Conservation (phyloP, 2,329 filamentous ascomycete species). For the Alternaria brassicae region DNA sequence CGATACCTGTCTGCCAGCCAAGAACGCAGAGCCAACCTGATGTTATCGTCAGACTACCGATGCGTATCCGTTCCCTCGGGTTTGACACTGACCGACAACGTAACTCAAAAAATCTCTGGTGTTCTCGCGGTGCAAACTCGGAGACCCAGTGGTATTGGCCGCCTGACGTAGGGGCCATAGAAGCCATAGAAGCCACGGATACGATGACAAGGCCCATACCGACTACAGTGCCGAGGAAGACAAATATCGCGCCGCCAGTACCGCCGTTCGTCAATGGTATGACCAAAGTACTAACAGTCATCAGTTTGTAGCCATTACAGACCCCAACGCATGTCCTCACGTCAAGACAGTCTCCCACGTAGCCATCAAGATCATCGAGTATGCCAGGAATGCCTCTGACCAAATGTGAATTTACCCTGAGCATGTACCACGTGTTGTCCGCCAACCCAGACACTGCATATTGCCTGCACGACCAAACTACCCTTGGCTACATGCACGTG, state of each 20-base stretch:
- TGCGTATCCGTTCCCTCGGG: no score
- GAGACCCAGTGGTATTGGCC: conserved; percentile 43
- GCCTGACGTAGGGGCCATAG: conserved; percentile 38
- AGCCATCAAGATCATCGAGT: conserved; percentile 40
- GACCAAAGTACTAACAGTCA: conserved; percentile 18
- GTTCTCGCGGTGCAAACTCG: conserved; percentile 34
- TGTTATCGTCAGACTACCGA: no score
- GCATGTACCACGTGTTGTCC: no score
- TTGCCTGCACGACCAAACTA: no score
- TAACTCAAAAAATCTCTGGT: conserved; percentile 36
- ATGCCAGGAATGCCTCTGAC: no score
- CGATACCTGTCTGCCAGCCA: conserved; percentile 52
- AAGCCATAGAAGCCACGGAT: conserved; percentile 42
- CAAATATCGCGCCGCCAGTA: conserved; percentile 33
- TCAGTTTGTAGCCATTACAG: not conserved
- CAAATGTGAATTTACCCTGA: no score
- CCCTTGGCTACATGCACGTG: no score
- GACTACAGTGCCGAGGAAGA: conserved; percentile 32
- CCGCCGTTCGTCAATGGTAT: conserved; percentile 38
- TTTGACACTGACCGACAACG: no score
- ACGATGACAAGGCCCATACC: conserved; percentile 33
- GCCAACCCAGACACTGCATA: not conserved
- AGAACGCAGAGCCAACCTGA: conserved; percentile 55
- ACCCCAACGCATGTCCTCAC: conserved; percentile 7
- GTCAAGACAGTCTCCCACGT: conserved; percentile 36